phyloP scores from a whole-genome alignment of 2,329 filamentous ascomycete genomes.

The Pseudogymnoascus sp. region DNA sequence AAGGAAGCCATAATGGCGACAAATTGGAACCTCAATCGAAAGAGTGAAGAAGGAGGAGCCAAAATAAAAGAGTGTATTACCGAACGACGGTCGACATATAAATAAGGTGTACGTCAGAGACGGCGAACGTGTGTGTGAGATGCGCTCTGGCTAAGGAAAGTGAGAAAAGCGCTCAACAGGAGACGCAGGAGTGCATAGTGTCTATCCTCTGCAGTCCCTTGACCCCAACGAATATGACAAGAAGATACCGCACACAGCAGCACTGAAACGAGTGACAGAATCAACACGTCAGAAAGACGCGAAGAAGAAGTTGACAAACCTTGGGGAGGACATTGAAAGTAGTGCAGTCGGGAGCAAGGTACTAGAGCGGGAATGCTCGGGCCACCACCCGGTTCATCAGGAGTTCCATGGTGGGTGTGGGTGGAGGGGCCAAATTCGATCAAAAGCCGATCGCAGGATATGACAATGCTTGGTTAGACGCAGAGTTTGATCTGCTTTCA shows the following conservation, averaged over 20 bases:
- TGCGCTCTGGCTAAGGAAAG: neutral
- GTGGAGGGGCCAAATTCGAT: constrained; percentile 1
- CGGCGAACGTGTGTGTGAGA: neutral
- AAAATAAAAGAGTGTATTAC: constrained; percentile 7
- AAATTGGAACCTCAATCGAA: neutral
- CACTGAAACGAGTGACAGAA: constrained; percentile 5
- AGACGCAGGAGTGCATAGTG: constrained; percentile 4
- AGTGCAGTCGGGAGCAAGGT: neutral
- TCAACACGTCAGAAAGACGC: constrained; percentile 3
- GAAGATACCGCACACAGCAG: constrained; percentile 1
- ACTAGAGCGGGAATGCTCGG: neutral
- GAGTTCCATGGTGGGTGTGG: neutral
- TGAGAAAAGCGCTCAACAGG: neutral
- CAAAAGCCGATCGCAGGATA: neutral
- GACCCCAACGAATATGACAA: neutral
- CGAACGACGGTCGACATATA: neutral
- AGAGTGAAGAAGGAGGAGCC: constrained; percentile 6
- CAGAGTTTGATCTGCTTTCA: constrained; percentile 7
- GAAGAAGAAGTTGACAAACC: constrained; percentile 1
- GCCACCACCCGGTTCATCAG: neutral
- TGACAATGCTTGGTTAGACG: neutral
- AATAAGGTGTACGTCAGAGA: constrained; percentile 1
- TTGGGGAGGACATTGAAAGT: neutral
- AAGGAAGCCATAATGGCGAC: constrained; percentile 6
- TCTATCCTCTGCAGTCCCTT: neutral